Base-by-base conservation (phyloP, 1,284 basidiomycete species). In the Hemileia vastatrix region DNA sequence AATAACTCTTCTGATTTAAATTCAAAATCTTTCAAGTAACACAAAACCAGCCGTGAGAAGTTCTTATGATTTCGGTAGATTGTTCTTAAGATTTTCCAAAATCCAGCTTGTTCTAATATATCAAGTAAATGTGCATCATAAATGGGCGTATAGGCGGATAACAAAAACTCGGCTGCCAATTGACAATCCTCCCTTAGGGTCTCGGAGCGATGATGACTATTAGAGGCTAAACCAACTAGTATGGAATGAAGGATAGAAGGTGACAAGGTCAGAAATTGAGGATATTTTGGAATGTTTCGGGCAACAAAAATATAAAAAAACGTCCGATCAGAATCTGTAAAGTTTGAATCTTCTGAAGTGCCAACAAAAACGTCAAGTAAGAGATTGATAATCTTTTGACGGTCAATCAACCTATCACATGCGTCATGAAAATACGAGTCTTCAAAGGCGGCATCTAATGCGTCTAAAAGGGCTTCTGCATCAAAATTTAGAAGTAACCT, bases 301-400 rank as follows among this genome's bases (percentile, higher is more conserved):
- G 95, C 90, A 63, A 97, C 83, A 76, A 99, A 99, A 68, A 98
- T 96, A 73, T 92, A 84, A 54, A 94, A 81, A 75, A 98, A 90
- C 2, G 87, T 90, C 56, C 80, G 78, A 72, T 89, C 89, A 36
- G 80, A 77, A 5, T 52, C 2, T 45, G n/a, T 55, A 40, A 62
- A 62, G n/a, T n/a, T n/a, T n/a, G n/a, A n/a, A n/a, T n/a, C n/a
- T 36, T 62, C 53, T 19, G 59, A 6, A n/a, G 33, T 24, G 43
- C 19, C 27, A 4, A 82, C 77, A 9, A 86, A 71, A 49, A 95
- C 84, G 70, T 96, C 90, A 60, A 94, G 80, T 54, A 98, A 80
- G 52, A 91, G 85, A 67, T 88, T 87, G 69, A 95, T 79, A 64
- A 97, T 86, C 54, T 86, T 81, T 62, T 93, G 85, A 36, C 95